phyloP scores from a whole-genome alignment of 768 basidiomycete species.

The Thelephora aurantiotincta region DNA sequence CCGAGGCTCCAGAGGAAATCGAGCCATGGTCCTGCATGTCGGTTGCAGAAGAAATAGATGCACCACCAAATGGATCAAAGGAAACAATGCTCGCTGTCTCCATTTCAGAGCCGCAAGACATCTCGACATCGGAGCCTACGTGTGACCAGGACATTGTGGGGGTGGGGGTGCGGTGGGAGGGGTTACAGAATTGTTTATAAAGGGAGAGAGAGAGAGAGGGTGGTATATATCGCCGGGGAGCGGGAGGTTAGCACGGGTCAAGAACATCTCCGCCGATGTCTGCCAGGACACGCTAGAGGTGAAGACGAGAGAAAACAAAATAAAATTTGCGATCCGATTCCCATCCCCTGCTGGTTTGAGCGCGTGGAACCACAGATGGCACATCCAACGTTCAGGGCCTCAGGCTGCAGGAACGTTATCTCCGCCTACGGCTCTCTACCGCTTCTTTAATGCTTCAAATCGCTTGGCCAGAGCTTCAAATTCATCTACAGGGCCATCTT shows the following conservation, averaged over 20 bases:
- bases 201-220: not conserved
- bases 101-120: conserved; percentile 9
- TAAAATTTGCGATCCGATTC: conserved; percentile 9
- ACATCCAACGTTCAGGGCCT: no score
- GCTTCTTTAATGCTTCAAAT: conserved; percentile 81
- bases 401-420: no score
- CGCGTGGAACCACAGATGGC: no score
- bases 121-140: conserved; percentile 20
- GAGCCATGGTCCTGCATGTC: conserved; percentile 56
- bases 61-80: conserved; percentile 25
- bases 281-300: conserved; percentile 2
- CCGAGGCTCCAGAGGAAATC: conserved; percentile 50
- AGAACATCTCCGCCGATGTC: not conserved
- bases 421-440: conserved; percentile 18
- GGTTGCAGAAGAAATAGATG: conserved; percentile 34
- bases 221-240: not conserved
- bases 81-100: conserved; percentile 31
- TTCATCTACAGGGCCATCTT: conserved; percentile 40
- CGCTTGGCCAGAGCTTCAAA: conserved; percentile 66
- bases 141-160: conserved; percentile 5
- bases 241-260: not conserved
- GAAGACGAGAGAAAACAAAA: conserved; percentile 5
- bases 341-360: conserved; percentile 2
- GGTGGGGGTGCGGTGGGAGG: not conserved
- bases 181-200: not conserved